These are phyloP conservation scores for Crithidia thermophila DNA, from an alignment of 208 protist genomes.

Conservation along the genomic window DNA sequence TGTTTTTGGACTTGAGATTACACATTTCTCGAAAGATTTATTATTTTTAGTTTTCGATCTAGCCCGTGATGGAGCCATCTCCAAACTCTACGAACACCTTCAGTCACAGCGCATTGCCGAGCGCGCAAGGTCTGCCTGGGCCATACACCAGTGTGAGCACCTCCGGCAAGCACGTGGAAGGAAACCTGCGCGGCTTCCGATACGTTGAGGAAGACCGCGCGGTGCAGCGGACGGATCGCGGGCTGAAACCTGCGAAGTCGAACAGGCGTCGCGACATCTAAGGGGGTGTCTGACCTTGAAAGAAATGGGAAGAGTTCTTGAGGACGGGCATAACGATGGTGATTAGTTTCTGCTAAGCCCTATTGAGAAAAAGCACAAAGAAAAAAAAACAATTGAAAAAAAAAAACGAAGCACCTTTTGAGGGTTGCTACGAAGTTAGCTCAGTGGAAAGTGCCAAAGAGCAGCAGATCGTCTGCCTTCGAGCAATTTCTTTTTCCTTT, in stretches of 20 bases:
- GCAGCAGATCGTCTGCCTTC: too few species aligned
- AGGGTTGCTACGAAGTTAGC: too few species aligned
- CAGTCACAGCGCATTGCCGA: slow-evolving; percentile 26
- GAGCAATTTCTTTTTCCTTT: too few species aligned
- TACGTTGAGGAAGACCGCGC: slow-evolving; percentile 37
- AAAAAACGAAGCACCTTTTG: too few species aligned
- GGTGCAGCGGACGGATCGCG: background rate
- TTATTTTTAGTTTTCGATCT: too few species aligned
- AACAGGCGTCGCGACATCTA: slow-evolving; percentile 28
- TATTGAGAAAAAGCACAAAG: too few species aligned
- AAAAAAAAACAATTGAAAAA: too few species aligned
- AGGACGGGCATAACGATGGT: too few species aligned
- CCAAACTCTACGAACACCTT: slow-evolving; percentile 16
- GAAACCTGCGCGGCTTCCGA: slow-evolving; percentile 73
- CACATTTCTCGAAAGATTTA: too few species aligned
- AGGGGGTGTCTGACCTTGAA: background rate
- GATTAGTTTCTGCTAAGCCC: background rate
- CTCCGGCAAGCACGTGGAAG: slow-evolving; percentile 59
- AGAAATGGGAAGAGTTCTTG: too few species aligned
- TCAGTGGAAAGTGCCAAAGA: too few species aligned
- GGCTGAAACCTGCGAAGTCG: background rate
- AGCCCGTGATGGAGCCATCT: background rate
- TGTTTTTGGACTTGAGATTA: too few species aligned
- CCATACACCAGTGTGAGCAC: slow-evolving; percentile 36
- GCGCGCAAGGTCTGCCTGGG: slow-evolving; percentile 15